A percentile compares a stretch with the other conserved stretches of the same genome.
Evolutionary conservation across 2,329 filamentous ascomycete genomes (phyloP).

Genomic region (Didymella keratinophila): DNA sequence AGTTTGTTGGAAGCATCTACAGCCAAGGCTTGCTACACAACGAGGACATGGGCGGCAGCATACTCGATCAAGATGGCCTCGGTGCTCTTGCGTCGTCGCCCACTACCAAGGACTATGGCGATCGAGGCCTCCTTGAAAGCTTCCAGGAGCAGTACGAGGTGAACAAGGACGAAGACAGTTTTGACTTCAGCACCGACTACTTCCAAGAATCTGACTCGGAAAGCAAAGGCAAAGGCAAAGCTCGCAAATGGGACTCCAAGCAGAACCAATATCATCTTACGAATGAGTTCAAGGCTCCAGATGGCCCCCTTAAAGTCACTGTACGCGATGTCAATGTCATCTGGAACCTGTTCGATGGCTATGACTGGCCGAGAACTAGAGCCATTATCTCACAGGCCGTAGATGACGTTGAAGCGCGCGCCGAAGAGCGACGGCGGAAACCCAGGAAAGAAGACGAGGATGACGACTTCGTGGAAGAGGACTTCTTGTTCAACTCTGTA

Average conservation of each 20-base stretch:
- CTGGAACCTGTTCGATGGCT: constrained; percentile 98
- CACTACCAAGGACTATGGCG: constrained; percentile 43
- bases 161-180: constrained; percentile 64
- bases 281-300: constrained; percentile 66
- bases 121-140: constrained; percentile 55
- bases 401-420: constrained; percentile 83
- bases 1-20: constrained; percentile 65
- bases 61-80: constrained; percentile 52
- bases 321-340: constrained; percentile 91
- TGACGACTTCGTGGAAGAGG: constrained; percentile 76
- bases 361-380: constrained; percentile 91
- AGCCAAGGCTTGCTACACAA: constrained; percentile 53
- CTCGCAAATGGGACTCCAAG: constrained; percentile 80
- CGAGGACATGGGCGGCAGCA: constrained; percentile 53
- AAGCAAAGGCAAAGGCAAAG: constrained; percentile 69
- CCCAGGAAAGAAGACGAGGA: constrained; percentile 68
- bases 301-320: constrained; percentile 77
- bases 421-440: constrained; percentile 73
- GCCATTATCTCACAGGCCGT: constrained; percentile 88
- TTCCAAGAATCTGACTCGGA: constrained; percentile 69
- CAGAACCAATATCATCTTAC: constrained; percentile 76
- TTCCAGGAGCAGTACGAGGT: constrained; percentile 64
- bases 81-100: constrained; percentile 47
- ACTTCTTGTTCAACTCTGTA: constrained; percentile 98
- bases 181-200: constrained; percentile 80